phyloP scores from a whole-genome alignment of 306 rosid genomes.

The Clitoria ternatea region DNA sequence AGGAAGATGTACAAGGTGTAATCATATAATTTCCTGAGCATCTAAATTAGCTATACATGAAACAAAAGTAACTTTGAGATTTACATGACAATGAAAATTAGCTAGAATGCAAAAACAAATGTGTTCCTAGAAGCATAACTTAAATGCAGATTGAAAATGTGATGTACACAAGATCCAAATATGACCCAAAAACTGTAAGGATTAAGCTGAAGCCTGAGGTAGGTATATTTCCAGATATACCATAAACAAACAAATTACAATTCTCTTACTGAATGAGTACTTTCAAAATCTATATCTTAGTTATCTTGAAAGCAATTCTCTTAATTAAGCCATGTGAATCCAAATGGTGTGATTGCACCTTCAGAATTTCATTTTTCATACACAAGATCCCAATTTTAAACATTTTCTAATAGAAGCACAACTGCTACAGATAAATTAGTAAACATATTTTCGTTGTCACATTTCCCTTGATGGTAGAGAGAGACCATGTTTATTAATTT shows the following conservation, averaged over 20 bases:
- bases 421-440: background rate
- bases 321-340: background rate
- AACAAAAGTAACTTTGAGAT: slow-evolving; percentile 2
- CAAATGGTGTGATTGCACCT: background rate
- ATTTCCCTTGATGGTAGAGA: background rate
- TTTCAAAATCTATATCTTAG: background rate
- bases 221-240: background rate
- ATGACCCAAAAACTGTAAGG: background rate
- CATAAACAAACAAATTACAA: background rate
- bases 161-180: slow-evolving; percentile 18
- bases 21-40: background rate
- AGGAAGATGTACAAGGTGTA: background rate
- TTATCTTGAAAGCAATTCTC: background rate
- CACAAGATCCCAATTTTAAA: background rate
- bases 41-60: slow-evolving; percentile 10
- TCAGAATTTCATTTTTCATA: slow-evolving; percentile 1
- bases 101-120: background rate
- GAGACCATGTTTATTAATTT: no score
- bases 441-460: background rate
- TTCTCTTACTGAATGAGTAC: background rate
- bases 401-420: background rate
- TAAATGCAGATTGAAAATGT: slow-evolving; percentile 7
- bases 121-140: slow-evolving; percentile 13
- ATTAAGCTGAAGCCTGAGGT: background rate
- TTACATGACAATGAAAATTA: slow-evolving; percentile 6